Evolutionary conservation across 129 eudicot genomes (phyloP), one percentile per base, ranked within the genome.

Genomic region (Pittosporum tobira): DNA sequence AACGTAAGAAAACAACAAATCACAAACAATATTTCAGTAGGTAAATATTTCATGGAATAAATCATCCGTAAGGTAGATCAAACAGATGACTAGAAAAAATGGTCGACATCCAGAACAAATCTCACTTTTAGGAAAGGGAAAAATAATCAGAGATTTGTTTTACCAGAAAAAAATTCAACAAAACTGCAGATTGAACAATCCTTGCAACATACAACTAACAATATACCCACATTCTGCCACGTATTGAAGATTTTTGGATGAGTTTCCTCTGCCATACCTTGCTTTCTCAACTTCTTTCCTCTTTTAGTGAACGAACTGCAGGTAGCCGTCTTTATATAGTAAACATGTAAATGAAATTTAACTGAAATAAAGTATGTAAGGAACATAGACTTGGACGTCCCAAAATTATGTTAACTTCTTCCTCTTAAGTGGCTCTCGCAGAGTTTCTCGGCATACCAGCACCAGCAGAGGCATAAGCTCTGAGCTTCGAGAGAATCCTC

Each of bases 401-500:
- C 10, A 2, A 24, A 8, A 42, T 71, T 65, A 82, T 48, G 48
- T 43, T 64, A 49, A 5, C 59, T 61, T 64, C 55, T 79, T 83
- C 71, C 57, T 68, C 48, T 44, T 50, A 21, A n/a, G 51, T 48
- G 46, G 29, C 57, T 26, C 70, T 57, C 14, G 50, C 67, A 34
- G 67, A 64, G 25, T 45, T 63, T 48, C 29, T 40, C 26, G 38
- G 46, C 44, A 8, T 18, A 43, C 50, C 45, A 34, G 28, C 49
- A 29, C 81, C 57, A 67, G 64, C 57, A 53, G 75, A 61, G 43
- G 89, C 87, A 75, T 65, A 83, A 37, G 13, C 43, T 75, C 89
- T 80, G 27, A 91, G 89, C 65, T 74, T 91, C 74, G 77, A 72
- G 29, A 91, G 68, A 31, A 91, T 79, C 54, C 61, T 80, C 69